Conservation (phyloP, 1,284 basidiomycete species). For the Gymnopus androsaceus region DNA sequence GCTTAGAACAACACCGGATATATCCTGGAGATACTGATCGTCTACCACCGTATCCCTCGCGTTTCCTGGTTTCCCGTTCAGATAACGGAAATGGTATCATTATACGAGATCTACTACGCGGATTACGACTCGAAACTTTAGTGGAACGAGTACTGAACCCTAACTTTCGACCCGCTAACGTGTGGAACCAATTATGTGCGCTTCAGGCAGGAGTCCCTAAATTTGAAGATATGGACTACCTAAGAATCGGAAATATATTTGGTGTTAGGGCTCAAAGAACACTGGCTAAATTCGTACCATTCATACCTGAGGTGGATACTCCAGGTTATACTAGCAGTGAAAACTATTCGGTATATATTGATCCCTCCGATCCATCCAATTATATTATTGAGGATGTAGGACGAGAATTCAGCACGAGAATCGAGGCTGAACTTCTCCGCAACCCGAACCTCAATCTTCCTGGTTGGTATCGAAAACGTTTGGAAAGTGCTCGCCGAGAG, state of each 20-base stretch:
- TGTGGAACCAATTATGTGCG: background rate
- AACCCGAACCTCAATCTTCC: constrained; percentile 10
- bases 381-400: constrained; percentile 1
- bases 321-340: background rate
- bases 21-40: background rate
- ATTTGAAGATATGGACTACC: constrained; percentile 7
- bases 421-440: background rate
- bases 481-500: background rate
- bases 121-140: background rate
- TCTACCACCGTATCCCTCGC: background rate
- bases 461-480: background rate
- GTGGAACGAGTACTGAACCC: background rate
- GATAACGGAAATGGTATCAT: background rate
- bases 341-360: background rate
- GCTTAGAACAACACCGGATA: background rate
- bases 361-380: background rate
- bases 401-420: background rate
- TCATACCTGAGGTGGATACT: background rate
- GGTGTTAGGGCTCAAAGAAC: background rate
- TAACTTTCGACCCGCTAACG: background rate
- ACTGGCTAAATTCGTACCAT: background rate
- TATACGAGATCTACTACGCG: background rate
- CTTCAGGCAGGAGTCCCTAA: background rate
- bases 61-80: background rate
- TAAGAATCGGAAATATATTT: constrained; percentile 8